Percentiles rank a stretch among this genome's conserved stretches.
Conservation (phyloP, 148 eudicot genomes). For the Camellia lanceoleosa region DNA sequence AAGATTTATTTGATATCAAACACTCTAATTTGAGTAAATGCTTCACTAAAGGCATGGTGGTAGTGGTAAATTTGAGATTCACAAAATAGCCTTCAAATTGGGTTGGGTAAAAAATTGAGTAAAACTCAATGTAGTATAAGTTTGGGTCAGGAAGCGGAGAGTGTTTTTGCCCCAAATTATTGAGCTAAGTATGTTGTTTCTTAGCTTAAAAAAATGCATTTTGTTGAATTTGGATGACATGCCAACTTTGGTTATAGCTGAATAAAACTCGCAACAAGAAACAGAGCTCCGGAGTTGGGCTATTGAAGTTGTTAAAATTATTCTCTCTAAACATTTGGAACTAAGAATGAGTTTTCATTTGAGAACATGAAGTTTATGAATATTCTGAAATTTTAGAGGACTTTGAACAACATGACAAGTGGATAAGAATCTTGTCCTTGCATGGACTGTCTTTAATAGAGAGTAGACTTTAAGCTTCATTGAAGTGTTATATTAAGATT, state of each 20-base stretch:
- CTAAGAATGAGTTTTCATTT: background rate
- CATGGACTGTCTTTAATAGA: background rate
- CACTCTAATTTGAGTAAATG: background rate
- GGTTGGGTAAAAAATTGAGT: background rate
- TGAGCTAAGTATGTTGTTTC: background rate
- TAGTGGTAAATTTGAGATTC: background rate
- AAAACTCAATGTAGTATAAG: background rate
- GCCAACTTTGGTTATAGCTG: background rate
- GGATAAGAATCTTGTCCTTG: constrained; percentile 2
- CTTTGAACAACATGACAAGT: background rate
- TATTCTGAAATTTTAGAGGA: background rate
- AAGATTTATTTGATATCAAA: too few species aligned
- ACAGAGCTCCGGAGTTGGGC: background rate
- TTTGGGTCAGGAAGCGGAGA: background rate
- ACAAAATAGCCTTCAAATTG: background rate
- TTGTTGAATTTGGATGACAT: background rate
- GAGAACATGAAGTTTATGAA: background rate
- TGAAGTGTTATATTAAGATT: background rate
- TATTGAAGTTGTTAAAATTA: background rate
- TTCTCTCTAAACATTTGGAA: background rate
- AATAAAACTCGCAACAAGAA: background rate
- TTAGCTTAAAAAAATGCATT: background rate
- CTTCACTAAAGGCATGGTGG: background rate
- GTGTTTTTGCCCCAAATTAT: too few species aligned
- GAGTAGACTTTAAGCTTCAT: background rate